Evolutionary conservation across 345 rosid species (phyloP).

Genomic region (Dipteronia sinensis): DNA sequence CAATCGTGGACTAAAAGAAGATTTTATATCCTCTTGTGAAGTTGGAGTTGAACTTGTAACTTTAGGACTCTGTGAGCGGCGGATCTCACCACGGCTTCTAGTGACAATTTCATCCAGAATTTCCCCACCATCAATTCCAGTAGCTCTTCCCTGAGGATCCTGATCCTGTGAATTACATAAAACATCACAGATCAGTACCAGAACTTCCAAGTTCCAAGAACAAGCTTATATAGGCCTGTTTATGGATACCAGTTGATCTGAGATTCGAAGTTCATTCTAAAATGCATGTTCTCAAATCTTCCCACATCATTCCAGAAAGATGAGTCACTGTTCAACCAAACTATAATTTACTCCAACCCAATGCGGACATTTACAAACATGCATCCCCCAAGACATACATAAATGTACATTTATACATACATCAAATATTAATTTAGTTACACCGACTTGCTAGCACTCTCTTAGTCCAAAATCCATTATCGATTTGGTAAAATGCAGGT

Average conservation of each 20-base stretch:
- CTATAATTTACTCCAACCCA: background rate
- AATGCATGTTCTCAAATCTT: background rate
- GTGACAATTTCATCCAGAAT: conserved; percentile 68
- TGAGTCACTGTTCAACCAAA: background rate
- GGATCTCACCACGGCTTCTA: conserved; percentile 76
- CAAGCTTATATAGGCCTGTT: background rate
- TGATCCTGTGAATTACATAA: conserved; percentile 43
- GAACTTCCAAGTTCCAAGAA: background rate
- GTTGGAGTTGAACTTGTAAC: conserved; percentile 48
- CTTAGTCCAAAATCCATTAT: background rate
- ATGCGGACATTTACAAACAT: background rate
- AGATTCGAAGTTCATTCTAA: background rate
- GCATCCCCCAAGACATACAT: background rate
- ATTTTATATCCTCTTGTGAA: conserved; percentile 39
- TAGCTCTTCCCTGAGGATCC: conserved; percentile 36
- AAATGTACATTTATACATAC: background rate
- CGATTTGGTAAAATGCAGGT: background rate
- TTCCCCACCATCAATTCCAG: conserved; percentile 46
- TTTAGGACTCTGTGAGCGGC: conserved; percentile 55
- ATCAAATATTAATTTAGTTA: background rate
- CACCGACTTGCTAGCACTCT: background rate
- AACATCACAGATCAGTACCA: conserved; percentile 16
- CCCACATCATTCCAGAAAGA: background rate
- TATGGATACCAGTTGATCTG: background rate
- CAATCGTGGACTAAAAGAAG: conserved; percentile 44